Evolutionary conservation across 1,139 yeast species (phyloP).

Genomic region (Barnettozyma hawaiiensis): DNA sequence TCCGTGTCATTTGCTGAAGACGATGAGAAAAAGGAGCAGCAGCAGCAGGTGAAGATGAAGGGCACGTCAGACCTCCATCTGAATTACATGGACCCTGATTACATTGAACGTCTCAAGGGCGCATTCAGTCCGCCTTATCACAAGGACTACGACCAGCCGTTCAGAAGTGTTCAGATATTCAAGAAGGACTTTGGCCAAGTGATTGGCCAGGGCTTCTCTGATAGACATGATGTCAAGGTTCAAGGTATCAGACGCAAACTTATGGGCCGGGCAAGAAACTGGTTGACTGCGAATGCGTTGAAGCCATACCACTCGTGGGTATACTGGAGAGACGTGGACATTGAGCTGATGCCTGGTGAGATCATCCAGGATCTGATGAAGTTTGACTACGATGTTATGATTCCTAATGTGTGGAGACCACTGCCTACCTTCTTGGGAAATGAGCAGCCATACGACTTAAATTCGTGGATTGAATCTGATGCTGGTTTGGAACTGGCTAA

Average conservation of each 20-base stretch:
- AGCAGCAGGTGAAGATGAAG: constrained; percentile 26
- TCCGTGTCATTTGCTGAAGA: constrained; percentile 40
- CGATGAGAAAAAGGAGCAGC: constrained; percentile 31
- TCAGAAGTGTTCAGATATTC: constrained; percentile 69
- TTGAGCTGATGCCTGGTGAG: constrained; percentile 75
- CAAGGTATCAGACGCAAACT: constrained; percentile 83
- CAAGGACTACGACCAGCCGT: constrained; percentile 59
- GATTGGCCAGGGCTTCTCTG: constrained; percentile 85
- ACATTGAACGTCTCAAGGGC: constrained; percentile 48
- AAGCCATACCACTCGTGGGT: constrained; percentile 91
- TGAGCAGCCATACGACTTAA: constrained; percentile 81
- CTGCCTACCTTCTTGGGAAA: constrained; percentile 69
- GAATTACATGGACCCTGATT: constrained; percentile 63
- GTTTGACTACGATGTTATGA: constrained; percentile 70
- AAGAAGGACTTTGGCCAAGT: constrained; percentile 82
- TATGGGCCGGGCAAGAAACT: constrained; percentile 89
- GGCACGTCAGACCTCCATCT: constrained; percentile 61
- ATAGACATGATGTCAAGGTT: constrained; percentile 82
- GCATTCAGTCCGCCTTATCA: constrained; percentile 65
- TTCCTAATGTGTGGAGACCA: constrained; percentile 91
- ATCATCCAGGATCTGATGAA: constrained; percentile 77
- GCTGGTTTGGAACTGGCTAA: constrained; percentile 64
- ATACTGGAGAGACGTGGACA: constrained; percentile 90
- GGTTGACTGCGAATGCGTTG: constrained; percentile 72
- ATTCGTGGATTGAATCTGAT: constrained; percentile 82